Base-by-base conservation (phyloP, 495 filamentous ascomycete species). In the Massariosphaeria phaeospora region DNA sequence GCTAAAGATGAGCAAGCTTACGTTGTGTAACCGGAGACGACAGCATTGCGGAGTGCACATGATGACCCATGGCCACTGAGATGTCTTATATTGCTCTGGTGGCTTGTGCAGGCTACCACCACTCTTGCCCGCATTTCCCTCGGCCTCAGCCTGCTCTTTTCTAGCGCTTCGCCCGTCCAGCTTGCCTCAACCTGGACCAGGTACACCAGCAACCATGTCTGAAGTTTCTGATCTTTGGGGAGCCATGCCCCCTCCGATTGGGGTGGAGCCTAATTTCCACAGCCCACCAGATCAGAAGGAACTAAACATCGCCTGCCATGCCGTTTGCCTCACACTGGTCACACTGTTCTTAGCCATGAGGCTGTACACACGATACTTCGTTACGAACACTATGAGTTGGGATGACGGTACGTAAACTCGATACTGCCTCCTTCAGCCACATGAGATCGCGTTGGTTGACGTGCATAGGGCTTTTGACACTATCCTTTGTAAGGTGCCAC, bases 401-500 rank as follows among this genome's bases (percentile, higher is more conserved):
- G 48, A 51, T 51, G 48, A 51, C 26, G 39, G 48, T 51, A 24
- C 21, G 39, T 8, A 23, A 3, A 5, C 39, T 8, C 8, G 30
- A 33, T 33, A n/a, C 7, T 8, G 30, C 5, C 35, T 38, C 20
- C 6, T 38, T 38, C n/a, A 4, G 7, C 20, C 7, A 6, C 35
- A 38, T 38, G n/a, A 7, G 20, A n/a, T n/a, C n/a, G 20, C 35
- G n/a, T 6, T 13, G 7, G 13, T 13, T 33, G 13, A 33, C 35
- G 18, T 15, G 6, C 8, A 2, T 26, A 51, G 48, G 5, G 9
- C 26, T 38, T 25, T 51, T 31, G 9, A 3, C 40, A 13, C 12
- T 39, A 10, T 38, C 48, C 15, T 51, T 39, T 18, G 48, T 51
- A 51, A 3, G 48, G n/a, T 12, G 35, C 35, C n/a, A 38, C n/a